Evolutionary conservation across 2,329 filamentous ascomycete genomes (phyloP).

Genomic region (Laburnicola sp.): DNA sequence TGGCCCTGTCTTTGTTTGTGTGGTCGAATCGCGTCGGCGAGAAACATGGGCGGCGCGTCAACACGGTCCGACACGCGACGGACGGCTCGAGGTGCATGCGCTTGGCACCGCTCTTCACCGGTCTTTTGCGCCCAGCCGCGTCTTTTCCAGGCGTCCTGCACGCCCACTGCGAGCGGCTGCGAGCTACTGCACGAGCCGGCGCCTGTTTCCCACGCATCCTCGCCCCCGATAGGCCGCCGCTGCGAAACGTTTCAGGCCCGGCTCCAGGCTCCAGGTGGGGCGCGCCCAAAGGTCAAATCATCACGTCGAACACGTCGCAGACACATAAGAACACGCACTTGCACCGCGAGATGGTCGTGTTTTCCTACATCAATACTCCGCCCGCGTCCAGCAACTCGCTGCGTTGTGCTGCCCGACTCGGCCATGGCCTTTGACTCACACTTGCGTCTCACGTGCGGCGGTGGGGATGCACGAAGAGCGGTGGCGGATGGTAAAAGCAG

Average conservation of each 20-base stretch:
- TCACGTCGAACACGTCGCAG: slow-evolving; percentile 40
- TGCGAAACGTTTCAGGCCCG: slow-evolving; percentile 40
- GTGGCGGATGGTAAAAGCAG: slow-evolving; percentile 34
- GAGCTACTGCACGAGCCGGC: slow-evolving; percentile 37
- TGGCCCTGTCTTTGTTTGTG: slow-evolving; percentile 28
- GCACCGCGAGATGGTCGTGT: slow-evolving; percentile 49
- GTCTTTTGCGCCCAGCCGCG: slow-evolving; percentile 31
- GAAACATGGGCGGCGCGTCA: slow-evolving; percentile 23
- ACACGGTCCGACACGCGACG: slow-evolving; percentile 14
- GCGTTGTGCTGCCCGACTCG: slow-evolving; percentile 21
- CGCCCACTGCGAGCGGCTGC: slow-evolving; percentile 13
- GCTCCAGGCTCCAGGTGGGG: slow-evolving; percentile 30
- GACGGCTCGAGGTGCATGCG: slow-evolving; percentile 16
- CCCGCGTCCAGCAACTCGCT: slow-evolving; percentile 29
- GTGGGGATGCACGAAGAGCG: slow-evolving; percentile 23
- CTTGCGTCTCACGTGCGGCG: slow-evolving; percentile 44
- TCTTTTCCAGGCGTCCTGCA: slow-evolving; percentile 20
- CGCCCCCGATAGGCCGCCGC: slow-evolving; percentile 27
- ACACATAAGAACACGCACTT: slow-evolving; percentile 41
- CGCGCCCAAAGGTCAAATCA: slow-evolving; percentile 37
- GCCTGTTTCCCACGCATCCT: slow-evolving; percentile 17
- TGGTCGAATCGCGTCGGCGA: slow-evolving; percentile 35
- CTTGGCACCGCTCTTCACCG: slow-evolving; percentile 30
- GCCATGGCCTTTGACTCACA: slow-evolving; percentile 46
- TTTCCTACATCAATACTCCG: slow-evolving; percentile 39